Percentiles rank a stretch among this genome's conserved stretches.
phyloP scores from a whole-genome alignment of 352 stramenopile species.

The Globisporangium recalcitrans region DNA sequence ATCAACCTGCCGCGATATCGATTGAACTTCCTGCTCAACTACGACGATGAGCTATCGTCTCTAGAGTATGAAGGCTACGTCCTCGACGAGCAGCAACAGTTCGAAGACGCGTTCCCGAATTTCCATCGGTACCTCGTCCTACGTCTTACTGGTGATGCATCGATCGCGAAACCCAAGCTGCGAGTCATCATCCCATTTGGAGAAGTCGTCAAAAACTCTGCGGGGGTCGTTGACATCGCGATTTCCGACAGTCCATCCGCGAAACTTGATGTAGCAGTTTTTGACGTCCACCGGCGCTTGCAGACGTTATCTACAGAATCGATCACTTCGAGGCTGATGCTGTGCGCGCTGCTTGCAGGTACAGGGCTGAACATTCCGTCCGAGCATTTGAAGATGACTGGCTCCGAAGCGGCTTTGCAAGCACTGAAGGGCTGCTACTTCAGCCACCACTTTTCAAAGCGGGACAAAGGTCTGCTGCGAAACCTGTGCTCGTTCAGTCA shows the following conservation, averaged over 20 bases:
- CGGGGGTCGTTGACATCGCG: conserved; percentile 22
- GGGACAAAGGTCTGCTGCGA: conserved; percentile 21
- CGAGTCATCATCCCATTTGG: conserved; percentile 36
- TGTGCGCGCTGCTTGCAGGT: conserved; percentile 33
- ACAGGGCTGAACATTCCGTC: conserved; percentile 26
- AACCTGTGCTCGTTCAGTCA: conserved; percentile 30
- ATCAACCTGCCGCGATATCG: conserved; percentile 41
- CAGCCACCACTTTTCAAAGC: conserved; percentile 24
- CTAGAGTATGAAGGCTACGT: conserved; percentile 36
- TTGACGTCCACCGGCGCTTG: conserved; percentile 30
- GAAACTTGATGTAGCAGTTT: conserved; percentile 22
- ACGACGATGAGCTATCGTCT: conserved; percentile 19
- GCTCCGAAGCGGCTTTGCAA: conserved; percentile 35
- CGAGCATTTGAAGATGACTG: conserved; percentile 37
- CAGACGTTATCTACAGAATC: conserved; percentile 29
- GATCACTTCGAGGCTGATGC: conserved; percentile 30
- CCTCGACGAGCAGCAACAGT: conserved; percentile 30
- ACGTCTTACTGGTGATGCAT: conserved; percentile 6
- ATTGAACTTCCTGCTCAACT: conserved; percentile 29
- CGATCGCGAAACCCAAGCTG: conserved; percentile 17
- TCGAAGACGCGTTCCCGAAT: conserved; percentile 30
- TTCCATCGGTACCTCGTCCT: conserved; percentile 41
- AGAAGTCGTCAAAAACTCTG: conserved; percentile 10
- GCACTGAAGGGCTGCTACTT: conserved; percentile 34
- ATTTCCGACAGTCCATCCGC: conserved; percentile 9